A percentile compares a stretch with the other conserved stretches of the same genome.
phyloP scores from a whole-genome alignment of 176 grass and related monocot genomes.

The Coix lacrymajobi region DNA sequence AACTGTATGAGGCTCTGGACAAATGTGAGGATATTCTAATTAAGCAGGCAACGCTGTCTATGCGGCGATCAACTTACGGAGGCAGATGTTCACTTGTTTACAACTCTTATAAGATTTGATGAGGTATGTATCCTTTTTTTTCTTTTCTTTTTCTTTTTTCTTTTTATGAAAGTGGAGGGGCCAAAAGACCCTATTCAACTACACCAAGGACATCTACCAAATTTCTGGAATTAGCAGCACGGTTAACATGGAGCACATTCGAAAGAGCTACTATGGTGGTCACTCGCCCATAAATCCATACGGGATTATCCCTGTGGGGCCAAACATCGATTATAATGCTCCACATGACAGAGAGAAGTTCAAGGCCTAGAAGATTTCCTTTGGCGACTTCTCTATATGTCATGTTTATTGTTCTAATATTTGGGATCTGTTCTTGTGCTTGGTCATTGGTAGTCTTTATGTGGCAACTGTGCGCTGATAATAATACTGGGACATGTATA shows the following conservation, averaged over 20 bases:
- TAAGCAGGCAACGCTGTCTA: conserved; percentile 67
- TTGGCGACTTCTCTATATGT: neutral
- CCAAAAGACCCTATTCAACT: too few relatives aligned
- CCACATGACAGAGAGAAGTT: conserved; percentile 77
- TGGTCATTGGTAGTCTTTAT: neutral
- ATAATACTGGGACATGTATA: neutral
- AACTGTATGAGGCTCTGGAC: conserved; percentile 58
- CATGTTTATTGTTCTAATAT: neutral
- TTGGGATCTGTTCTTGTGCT: neutral
- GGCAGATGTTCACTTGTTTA: conserved; percentile 81
- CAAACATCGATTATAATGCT: conserved; percentile 66
- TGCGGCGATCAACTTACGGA: conserved; percentile 69
- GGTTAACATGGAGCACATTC: conserved; percentile 77
- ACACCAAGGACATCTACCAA: conserved; percentile 92
- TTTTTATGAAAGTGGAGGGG: too few relatives aligned
- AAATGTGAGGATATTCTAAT: conserved; percentile 89
- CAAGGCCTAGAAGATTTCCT: neutral
- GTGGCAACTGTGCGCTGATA: neutral
- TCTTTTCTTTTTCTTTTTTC: too few relatives aligned
- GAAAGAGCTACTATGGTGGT: conserved; percentile 89
- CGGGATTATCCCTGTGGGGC: conserved; percentile 62
- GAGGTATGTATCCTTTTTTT: too few relatives aligned
- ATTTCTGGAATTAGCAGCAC: conserved; percentile 65
- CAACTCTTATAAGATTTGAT: conserved; percentile 94
- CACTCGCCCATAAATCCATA: conserved; percentile 75